A percentile compares a stretch with the other conserved stretches of the same genome.
Evolutionary conservation across 1,284 basidiomycete genomes (phyloP).

Genomic region (Mycena citricolor): DNA sequence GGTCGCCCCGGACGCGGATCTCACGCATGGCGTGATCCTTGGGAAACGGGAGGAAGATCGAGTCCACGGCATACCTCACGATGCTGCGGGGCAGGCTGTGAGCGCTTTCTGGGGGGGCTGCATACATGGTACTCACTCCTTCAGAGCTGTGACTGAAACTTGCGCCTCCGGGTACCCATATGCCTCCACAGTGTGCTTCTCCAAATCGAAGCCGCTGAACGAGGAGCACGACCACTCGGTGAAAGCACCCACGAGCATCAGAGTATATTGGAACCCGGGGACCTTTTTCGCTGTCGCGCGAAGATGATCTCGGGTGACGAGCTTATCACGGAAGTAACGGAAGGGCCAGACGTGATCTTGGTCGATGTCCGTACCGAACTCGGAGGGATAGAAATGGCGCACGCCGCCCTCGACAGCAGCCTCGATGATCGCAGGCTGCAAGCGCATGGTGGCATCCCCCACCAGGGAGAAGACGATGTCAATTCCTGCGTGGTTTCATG

Average conservation of each 20-base stretch:
- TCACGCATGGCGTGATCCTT: not conserved
- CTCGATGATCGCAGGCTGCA: constrained; percentile 13
- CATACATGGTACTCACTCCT: constrained; percentile 2
- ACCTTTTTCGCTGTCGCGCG: not conserved
- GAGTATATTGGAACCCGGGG: not conserved
- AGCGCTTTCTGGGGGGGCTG: not conserved
- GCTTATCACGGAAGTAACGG: constrained; percentile 1
- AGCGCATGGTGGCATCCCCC: constrained; percentile 1
- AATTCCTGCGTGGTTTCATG: not conserved
- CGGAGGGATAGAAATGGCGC: constrained; percentile 11
- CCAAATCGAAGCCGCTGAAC: constrained; percentile 2
- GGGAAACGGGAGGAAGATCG: constrained; percentile 6
- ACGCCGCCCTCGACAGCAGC: constrained; percentile 12
- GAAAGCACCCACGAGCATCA: not conserved
- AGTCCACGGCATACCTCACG: constrained; percentile 5
- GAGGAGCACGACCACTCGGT: constrained; percentile 2
- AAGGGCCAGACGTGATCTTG: constrained; percentile 2
- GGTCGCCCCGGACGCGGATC: constrained; percentile 5
- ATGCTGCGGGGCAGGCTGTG: constrained; percentile 1
- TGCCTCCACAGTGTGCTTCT: constrained; percentile 5
- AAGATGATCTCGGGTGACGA: constrained; percentile 1
- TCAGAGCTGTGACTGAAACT: constrained; percentile 5
- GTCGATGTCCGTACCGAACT: constrained; percentile 9
- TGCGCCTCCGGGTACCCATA: constrained; percentile 5
- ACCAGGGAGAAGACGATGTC: constrained; percentile 6